These are phyloP conservation scores for Podila horticola DNA, from an alignment of 192 early-diverging fungal species.

Conservation along the genomic window DNA sequence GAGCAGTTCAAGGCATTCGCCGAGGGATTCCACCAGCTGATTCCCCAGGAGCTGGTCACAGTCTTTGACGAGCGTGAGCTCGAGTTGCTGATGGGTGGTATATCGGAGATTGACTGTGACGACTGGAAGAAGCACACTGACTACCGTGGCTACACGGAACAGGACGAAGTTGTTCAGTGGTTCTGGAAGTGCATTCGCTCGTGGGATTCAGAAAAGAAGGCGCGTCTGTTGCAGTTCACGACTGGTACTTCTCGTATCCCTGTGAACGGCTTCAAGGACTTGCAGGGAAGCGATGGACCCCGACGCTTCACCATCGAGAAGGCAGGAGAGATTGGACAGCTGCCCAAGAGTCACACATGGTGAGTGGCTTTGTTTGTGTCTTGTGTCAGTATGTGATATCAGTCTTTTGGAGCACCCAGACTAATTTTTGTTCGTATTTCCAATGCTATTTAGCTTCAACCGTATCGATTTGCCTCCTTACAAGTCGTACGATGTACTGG, in stretches of 20 bases:
- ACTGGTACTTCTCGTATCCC: conserved; percentile 98
- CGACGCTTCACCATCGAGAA: conserved; percentile 96
- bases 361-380: conserved; percentile 36
- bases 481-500: conserved; percentile 76
- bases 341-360: conserved; percentile 97
- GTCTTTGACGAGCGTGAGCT: conserved; percentile 99
- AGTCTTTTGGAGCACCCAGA: background rate
- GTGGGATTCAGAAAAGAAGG: conserved; percentile 95
- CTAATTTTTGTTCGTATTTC: background rate
- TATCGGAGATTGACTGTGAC: conserved; percentile 95
- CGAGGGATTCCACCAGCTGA: conserved; percentile 94
- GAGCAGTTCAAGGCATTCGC: conserved; percentile 97
- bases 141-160: conserved; percentile 97
- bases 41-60: conserved; percentile 93
- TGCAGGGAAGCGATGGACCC: conserved; percentile 97
- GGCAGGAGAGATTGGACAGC: conserved; percentile 81
- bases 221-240: conserved; percentile 95
- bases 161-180: conserved; percentile 94
- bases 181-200: conserved; percentile 94
- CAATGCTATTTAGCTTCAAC: conserved; percentile 77
- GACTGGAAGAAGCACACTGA: conserved; percentile 99
- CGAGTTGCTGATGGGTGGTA: conserved; percentile 96
- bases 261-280: conserved; percentile 98
- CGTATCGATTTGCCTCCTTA: conserved; percentile 97
- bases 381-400: background rate